A percentile compares a stretch with the other conserved stretches of the same genome.
These are phyloP conservation scores for Lasiodiplodia hormozganensis DNA, from an alignment of 2,329 filamentous ascomycete genomes.

Conservation along the genomic window DNA sequence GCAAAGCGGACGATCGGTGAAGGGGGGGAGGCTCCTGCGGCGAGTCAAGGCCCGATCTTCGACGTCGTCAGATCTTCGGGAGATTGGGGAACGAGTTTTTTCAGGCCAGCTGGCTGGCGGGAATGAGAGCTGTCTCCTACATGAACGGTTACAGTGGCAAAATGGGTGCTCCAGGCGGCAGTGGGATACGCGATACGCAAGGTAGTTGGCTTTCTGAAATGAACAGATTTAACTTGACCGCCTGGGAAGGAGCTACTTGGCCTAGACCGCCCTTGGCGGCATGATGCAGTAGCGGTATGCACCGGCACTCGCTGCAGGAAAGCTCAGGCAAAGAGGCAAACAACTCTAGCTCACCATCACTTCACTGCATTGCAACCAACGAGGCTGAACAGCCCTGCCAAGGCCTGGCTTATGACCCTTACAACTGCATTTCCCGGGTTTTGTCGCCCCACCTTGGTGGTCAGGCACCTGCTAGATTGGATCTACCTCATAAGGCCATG, in stretches of 20 bases:
- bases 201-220: neutral
- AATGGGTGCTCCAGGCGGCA: neutral
- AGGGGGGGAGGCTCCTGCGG: neutral
- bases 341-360: neutral
- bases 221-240: neutral
- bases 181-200: neutral
- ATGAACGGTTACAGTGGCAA: neutral
- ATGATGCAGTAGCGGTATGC: neutral
- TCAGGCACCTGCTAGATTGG: neutral
- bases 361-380: neutral
- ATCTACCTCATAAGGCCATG: neutral
- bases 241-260: neutral
- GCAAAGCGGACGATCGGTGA: neutral
- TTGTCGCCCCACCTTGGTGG: neutral
- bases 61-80: neutral
- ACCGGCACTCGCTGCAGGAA: neutral
- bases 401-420: neutral
- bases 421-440: neutral
- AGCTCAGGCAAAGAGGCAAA: neutral
- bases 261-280: neutral
- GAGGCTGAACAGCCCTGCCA: neutral
- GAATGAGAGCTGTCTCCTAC: constrained; percentile 1
- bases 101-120: neutral
- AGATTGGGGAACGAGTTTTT: neutral
- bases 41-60: neutral